These are phyloP conservation scores for Plasmodium billcollinsi DNA, from an alignment of 169 alveolate species.

Conservation along the genomic window DNA sequence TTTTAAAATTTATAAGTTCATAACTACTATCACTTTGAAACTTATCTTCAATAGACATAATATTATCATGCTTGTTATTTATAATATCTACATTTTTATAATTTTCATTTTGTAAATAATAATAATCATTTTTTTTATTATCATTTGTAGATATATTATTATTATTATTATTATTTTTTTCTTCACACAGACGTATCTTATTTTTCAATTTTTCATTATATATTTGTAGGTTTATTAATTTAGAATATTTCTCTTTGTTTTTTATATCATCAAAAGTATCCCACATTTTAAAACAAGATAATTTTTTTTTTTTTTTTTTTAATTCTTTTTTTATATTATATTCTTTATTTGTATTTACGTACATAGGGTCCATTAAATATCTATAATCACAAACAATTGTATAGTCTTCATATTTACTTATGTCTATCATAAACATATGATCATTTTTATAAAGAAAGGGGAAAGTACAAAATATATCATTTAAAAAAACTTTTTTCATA, in stretches of 20 bases:
- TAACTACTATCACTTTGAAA: slow-evolving; percentile 12
- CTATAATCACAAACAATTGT: slow-evolving; percentile 52
- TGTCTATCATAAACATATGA: slow-evolving; percentile 10
- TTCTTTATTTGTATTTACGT: not conserved
- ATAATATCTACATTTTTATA: not conserved
- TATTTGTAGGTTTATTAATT: not conserved
- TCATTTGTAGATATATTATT: not conserved
- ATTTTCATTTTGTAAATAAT: not conserved
- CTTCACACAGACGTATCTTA: too few relatives aligned
- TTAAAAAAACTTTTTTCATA: slow-evolving; percentile 21
- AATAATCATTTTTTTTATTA: not conserved
- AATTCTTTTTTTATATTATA: not conserved
- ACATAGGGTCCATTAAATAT: slow-evolving; percentile 11
- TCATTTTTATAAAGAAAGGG: slow-evolving; percentile 48
- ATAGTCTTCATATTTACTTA: slow-evolving; percentile 23
- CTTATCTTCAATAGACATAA: not conserved
- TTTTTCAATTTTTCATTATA: too few relatives aligned
- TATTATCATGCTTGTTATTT: too few relatives aligned
- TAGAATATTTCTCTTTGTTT: not conserved
- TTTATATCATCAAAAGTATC: not conserved
- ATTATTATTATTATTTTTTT: too few relatives aligned
- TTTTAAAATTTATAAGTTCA: slow-evolving; percentile 1
- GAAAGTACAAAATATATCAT: slow-evolving; percentile 21
- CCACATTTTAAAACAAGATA: slow-evolving; percentile 12
- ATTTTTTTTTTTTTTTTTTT: slow-evolving; percentile 14